These are phyloP conservation scores for Stygiomarasmius scandens DNA, from an alignment of 1,284 basidiomycete genomes.

Conservation along the genomic window DNA sequence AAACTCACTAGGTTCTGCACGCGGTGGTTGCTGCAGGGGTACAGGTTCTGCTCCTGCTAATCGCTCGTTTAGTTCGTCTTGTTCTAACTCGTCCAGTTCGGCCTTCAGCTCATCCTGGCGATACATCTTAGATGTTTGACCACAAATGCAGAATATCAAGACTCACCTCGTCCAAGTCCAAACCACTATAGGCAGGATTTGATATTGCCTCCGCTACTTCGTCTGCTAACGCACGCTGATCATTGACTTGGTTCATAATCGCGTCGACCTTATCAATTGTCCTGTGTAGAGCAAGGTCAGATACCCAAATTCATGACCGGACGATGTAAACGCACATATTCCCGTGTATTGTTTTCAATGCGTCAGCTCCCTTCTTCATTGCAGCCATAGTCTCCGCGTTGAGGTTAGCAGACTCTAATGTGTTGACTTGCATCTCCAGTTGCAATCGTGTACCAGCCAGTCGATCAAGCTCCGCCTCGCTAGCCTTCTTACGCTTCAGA, in stretches of 20 bases:
- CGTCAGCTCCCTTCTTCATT: conserved; percentile 96
- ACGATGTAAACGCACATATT: conserved; percentile 62
- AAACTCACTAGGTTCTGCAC: conserved; percentile 5
- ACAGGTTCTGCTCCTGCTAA: conserved; percentile 89
- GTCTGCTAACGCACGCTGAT: conserved; percentile 93
- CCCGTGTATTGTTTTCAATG: conserved; percentile 90
- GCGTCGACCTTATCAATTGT: conserved; percentile 91
- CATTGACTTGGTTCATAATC: conserved; percentile 89
- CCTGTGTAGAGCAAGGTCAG: conserved; percentile 42
- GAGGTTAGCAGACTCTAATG: conserved; percentile 96
- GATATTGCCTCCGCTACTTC: conserved; percentile 97
- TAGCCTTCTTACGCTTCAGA: conserved; percentile 93
- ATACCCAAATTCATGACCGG: conserved; percentile 11
- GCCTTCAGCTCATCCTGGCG: conserved; percentile 79
- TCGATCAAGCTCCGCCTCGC: conserved; percentile 87
- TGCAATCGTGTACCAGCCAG: conserved; percentile 89
- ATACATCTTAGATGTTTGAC: conserved; percentile 14
- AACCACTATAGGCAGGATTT: conserved; percentile 67
- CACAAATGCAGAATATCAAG: conserved; percentile 7
- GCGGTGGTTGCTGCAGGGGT: conserved; percentile 79
- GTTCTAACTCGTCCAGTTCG: conserved; percentile 90
- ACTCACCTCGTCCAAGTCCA: conserved; percentile 75
- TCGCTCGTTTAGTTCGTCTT: conserved; percentile 88
- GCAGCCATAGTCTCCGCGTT: conserved; percentile 98
- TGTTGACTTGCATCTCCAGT: conserved; percentile 96